Percentiles rank a stretch among this genome's conserved stretches.
These are phyloP conservation scores for Aspergillus nidulans DNA, from an alignment of 495 filamentous ascomycete species.

Conservation along the genomic window DNA sequence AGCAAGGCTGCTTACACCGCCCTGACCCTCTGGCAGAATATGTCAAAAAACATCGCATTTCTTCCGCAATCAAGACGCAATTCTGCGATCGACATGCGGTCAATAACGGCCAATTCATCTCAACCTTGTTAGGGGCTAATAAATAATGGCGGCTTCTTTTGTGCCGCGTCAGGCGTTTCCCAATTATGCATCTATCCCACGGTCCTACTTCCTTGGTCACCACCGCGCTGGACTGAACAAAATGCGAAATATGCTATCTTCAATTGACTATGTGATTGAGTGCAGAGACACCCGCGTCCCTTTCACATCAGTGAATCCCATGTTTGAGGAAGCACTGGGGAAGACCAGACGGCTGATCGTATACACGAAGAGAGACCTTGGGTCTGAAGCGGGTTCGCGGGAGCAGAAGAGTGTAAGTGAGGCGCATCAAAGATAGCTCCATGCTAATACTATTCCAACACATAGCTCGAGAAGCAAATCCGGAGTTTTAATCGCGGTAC, in stretches of 20 bases:
- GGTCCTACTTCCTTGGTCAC: constrained; percentile 96
- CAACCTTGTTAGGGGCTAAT: background rate
- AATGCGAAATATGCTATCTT: constrained; percentile 79
- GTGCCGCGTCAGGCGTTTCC: constrained; percentile 70
- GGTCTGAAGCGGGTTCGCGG: constrained; percentile 32
- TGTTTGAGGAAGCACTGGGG: constrained; percentile 76
- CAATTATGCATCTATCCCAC: constrained; percentile 63
- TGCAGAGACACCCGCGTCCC: constrained; percentile 92
- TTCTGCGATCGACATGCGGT: constrained; percentile 2
- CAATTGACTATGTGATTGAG: constrained; percentile 86
- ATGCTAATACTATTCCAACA: background rate
- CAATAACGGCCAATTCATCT: background rate
- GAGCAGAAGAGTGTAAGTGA: constrained; percentile 28
- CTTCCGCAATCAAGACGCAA: background rate
- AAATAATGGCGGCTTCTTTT: constrained; percentile 48
- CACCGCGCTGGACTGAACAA: constrained; percentile 76
- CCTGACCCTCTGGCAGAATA: background rate
- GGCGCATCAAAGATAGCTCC: background rate
- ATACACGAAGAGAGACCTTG: constrained; percentile 87
- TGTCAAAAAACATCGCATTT: background rate
- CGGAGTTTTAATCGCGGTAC: constrained; percentile 53
- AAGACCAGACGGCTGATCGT: constrained; percentile 71
- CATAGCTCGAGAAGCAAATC: constrained; percentile 45
- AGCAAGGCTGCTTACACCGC: constrained; percentile 11
- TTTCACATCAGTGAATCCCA: constrained; percentile 80